Evolutionary conservation across 169 alveolate species (phyloP), one percentile per base, ranked within the genome.

Genomic region (Cryptosporidium baileyi): DNA sequence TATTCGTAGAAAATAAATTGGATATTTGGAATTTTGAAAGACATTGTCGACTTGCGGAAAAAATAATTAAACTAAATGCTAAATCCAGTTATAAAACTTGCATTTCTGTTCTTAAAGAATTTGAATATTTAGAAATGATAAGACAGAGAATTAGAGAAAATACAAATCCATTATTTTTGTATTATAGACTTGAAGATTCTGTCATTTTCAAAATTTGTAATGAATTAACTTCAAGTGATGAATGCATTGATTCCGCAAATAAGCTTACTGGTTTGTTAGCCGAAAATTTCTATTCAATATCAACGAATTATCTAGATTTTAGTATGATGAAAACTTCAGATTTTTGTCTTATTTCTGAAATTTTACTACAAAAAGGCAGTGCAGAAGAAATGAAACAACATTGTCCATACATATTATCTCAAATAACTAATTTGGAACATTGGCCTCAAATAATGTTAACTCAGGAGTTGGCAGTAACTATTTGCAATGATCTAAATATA

Each of bases 391-490:
- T 74, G 13, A 74, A 22, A 38, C 62, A 45, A 28, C 36, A 30
- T 1, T 74, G 85, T 8, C 85, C 85, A 11, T 59, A 74, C 24
- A 15, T 57, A 38, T 15, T 54, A n/a, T 38, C 41, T 11, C 85
- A 74, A 74, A 57, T 74, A 51, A 54, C 85, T 2, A 74, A 74
- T 54, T 17, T 74, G 41, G 85, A 74, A n/a, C 85, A 74, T 28
- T 74, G 85, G 85, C 85, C 85, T 0, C 54, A 24, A 36, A 74
- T 74, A 54, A 34, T 74, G 67, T 38, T 74, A 36, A 74, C 85
- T 7, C 85, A 67, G 4, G 85, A 74, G 28, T 44, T 74, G 5
- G 61, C 67, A 19, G 54, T 36, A 6, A 57, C 40, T 13, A 57
- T 74, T 1, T 74, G 85, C n/a, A 36, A 45, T 19, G 32, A 40